Base-by-base conservation (phyloP, 768 basidiomycete genomes). In the Pleurotus eryngii region DNA sequence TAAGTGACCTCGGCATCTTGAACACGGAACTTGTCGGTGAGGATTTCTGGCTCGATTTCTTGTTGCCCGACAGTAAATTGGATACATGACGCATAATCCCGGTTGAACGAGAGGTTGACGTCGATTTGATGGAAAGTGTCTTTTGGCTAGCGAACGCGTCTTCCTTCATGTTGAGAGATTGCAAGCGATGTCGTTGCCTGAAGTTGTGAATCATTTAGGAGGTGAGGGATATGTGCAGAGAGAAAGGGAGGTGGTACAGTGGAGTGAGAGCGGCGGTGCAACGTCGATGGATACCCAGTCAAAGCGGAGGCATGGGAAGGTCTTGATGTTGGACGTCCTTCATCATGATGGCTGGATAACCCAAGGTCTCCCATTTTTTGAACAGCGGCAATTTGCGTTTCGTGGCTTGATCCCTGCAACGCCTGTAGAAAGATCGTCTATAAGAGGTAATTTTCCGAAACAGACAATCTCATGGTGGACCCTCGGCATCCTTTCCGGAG, bases 81-180 rank as follows among this genome's bases (percentile, higher is more conserved):
- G 51, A 54, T 54, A 54, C 51, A 42, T 54, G 51, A 15, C 51
- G 51, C 51, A 54, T 54, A 20, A 54, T 54, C 8, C 51, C 51
- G 7, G 35, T 39, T 15, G 51, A 54, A 27, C 51, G 51, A 40
- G 27, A 38, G 5, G 39, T 39, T 42, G 51, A 54, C 12, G 51
- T 39, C 39, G 51, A 24, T 42, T 54, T 54, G 51, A 22, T n/a
- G 39, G 51, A 20, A 18, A 54, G 51, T 15, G 51, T 54, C 51
- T 54, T 39, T 39, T 54, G 38, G 51, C 51, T 54, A 42, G 38
- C 39, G 26, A 54, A 39, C 12, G 17, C 39, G 18, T 54, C 51
- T 42, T 54, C n/a, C 12, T 35, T 54, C 51, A 54, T 54, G 39
- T 22, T 54, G 39, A 54, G 39, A 40, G 51, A 38, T 42, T 54